phyloP scores from a whole-genome alignment of 306 rosid genomes.

The Begonia masoniana region DNA sequence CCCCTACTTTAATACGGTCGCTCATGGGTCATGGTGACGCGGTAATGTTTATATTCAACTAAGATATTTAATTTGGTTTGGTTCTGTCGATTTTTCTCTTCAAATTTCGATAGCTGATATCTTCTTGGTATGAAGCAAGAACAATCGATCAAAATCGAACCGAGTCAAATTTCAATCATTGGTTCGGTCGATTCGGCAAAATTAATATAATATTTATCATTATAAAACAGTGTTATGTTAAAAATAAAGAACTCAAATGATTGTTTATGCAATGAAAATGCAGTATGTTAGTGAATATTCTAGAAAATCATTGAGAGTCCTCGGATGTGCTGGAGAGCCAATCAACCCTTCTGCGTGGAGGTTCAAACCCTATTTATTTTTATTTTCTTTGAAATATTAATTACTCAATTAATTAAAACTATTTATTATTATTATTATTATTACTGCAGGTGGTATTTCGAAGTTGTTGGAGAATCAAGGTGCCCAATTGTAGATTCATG shows the following conservation, averaged over 20 bases:
- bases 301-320: conserved; percentile 72
- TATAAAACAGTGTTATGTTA: no score
- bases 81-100: no score
- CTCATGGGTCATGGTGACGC: not conserved
- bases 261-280: conserved; percentile 5
- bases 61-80: no score
- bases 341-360: conserved; percentile 98
- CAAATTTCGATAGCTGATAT: no score
- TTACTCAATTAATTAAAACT: not conserved
- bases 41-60: not conserved
- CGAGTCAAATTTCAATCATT: not conserved
- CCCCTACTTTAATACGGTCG: conserved; percentile 86
- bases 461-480: conserved; percentile 79
- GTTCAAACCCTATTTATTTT: conserved; percentile 14
- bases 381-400: not conserved
- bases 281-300: conserved; percentile 79
- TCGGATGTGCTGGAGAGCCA: conserved; percentile 95
- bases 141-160: no score
- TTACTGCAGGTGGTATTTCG: conserved; percentile 81
- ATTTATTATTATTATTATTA: no score
- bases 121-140: no score
- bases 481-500: conserved; percentile 97
- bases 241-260: no score
- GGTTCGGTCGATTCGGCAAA: not conserved
- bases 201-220: no score